Evolutionary conservation across 768 basidiomycete species (phyloP).

Genomic region (Boletus edulis): DNA sequence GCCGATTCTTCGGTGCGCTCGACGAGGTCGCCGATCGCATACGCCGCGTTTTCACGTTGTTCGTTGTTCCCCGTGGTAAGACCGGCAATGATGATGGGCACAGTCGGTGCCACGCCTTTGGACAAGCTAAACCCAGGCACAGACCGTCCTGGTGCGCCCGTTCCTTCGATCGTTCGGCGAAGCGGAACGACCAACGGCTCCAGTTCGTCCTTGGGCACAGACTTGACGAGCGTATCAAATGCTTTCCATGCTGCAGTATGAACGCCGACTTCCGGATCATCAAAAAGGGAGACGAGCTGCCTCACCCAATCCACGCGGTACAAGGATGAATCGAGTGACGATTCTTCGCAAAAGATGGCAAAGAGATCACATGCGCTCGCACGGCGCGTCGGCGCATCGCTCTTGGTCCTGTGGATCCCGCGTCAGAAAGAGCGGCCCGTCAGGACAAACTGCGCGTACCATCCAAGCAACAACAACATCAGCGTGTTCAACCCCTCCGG

Average conservation of each 20-base stretch:
- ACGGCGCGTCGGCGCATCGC: slow-evolving; percentile 65
- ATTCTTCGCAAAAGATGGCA: slow-evolving; percentile 77
- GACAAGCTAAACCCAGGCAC: slow-evolving; percentile 86
- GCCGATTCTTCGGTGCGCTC: slow-evolving; percentile 79
- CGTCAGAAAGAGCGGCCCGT: background rate
- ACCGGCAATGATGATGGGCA: slow-evolving; percentile 88
- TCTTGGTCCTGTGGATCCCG: slow-evolving; percentile 63
- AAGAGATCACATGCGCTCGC: slow-evolving; percentile 80
- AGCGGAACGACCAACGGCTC: slow-evolving; percentile 89
- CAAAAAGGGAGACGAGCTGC: slow-evolving; percentile 78
- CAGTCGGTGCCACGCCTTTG: slow-evolving; percentile 80
- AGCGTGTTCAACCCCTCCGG: slow-evolving; percentile 85
- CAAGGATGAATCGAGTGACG: slow-evolving; percentile 74
- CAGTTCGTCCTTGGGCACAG: slow-evolving; percentile 88
- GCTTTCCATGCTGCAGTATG: slow-evolving; percentile 82
- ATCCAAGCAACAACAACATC: slow-evolving; percentile 86
- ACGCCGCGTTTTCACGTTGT: slow-evolving; percentile 92
- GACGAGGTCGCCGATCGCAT: slow-evolving; percentile 94
- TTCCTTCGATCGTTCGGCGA: slow-evolving; percentile 81
- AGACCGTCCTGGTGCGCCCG: slow-evolving; percentile 68
- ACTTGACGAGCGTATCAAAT: slow-evolving; percentile 85
- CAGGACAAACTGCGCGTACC: slow-evolving; percentile 48
- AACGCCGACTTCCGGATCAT: slow-evolving; percentile 72
- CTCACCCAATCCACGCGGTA: slow-evolving; percentile 96
- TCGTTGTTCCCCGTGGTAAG: slow-evolving; percentile 94